Evolutionary conservation across 2,329 filamentous ascomycete genomes (phyloP), one percentile per base, ranked within the genome.

Genomic region (Coniochaeta prunicola): DNA sequence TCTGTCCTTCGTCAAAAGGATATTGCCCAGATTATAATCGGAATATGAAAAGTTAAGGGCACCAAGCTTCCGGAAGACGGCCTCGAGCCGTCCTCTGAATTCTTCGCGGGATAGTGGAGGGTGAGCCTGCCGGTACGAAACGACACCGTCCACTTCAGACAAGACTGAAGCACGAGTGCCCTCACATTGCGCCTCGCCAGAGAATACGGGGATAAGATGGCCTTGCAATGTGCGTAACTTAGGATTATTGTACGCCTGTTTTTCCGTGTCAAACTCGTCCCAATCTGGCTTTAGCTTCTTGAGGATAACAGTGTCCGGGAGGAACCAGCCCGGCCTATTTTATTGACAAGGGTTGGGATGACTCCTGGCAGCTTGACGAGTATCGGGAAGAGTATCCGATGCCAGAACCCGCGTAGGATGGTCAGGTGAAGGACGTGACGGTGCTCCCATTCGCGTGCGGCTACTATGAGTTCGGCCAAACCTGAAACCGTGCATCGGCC

Each of bases 251-350:
- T 69, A 69, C 8, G 60, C 58, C 17, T 63, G 59, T 30, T 60
- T 54, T 60, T 69, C 65, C n/a, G 59, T 59, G 26, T 65, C 61
- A 40, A 68, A 69, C 40, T 68, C 67, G 19, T 68, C 66, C 67
- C 65, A 69, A 33, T 60, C 62, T 33, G 59, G 34, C 54, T 66
- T 67, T 53, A 64, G 53, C 50, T 56, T 60, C 58, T 64, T 67
- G 12, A 65, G 28, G 36, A 66, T 63, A 6, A 53, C 45, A 21
- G 45, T 28, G 21, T 53, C 30, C 5, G 45, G 45, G 45, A 53
- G 45, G 30, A 31, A 53, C 45, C 45, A 53, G 45, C 45, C 45
- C 21, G 45, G 45, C 45, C 45, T 31, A 53, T 5, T 28, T 53
- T 53, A 2, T 26, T 53, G 24, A 53, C 30, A 13, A 53, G 30